Base-by-base conservation (phyloP, 208 protist genomes). In the Eutreptiella sp. region DNA sequence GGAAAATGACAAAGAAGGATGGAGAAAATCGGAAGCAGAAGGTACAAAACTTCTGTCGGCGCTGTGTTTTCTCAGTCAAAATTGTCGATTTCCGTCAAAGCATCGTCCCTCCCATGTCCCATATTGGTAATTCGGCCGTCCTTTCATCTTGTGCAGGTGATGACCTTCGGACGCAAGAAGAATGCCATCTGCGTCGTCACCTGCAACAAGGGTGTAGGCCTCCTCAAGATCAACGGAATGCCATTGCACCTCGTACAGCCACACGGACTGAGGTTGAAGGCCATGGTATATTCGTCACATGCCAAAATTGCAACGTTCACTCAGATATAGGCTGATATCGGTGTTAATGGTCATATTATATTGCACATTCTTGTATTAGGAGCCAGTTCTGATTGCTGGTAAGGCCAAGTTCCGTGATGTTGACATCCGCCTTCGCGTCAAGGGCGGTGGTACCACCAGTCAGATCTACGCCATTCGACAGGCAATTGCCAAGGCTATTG, bases 381-480 rank as follows among this genome's bases (percentile, higher is more conserved):
- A 95, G 81, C 97, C 98, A 52, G 55, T 99, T 36, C 79, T 95
- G 26, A 76, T 99, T 19, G 83, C 99, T 34, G 97, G 97, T 58
- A 70, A 81, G 55, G 84, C 90, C 28, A 63, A 84, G 52, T 99
- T 95, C 83, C 60, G 80, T 42, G 75, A 85, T 68, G 76, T 99
- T 50, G 93, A 98, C 82, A 97, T 99, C 53, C 85, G 97, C 53
- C 92, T 98, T 41, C 82, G 72, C 64, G 89, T 95, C 38, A 83
- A 83, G 46, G 98, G 98, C 87, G 96, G 96, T 87, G 97, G 98
- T 83, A 81, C 90, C 72, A 89, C 94, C 38, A 77, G 94, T 36
- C 96, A 99, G 85, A 85, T 98, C 47, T 99, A 99, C 76, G 96
- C 90, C 59, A 84, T 98, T 53, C 90, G 96, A 60, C 97, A 99